Base-by-base conservation (phyloP, 192 early-diverging fungal genomes). In the Entomortierella beljakovae region DNA sequence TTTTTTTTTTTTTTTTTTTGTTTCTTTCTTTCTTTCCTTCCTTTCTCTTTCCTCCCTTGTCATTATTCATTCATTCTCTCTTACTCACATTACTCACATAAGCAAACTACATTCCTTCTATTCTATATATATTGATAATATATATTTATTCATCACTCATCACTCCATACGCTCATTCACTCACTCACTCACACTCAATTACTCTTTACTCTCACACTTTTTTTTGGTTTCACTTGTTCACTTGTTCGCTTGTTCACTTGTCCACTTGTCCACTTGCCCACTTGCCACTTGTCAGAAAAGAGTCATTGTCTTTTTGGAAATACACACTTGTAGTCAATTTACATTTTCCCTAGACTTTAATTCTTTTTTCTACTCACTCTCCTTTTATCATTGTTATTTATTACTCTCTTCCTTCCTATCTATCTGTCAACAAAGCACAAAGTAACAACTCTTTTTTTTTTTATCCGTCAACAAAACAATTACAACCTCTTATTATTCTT, bases 401-500 rank as follows among this genome's bases (percentile, higher is more conserved):
- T 32, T 33, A n/a, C 33, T 32, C 15, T 55, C 18, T 7, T 26
- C 23, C 33, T 26, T 25, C 31, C 50, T 15, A 25, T 26, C 51
- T 1, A 25, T 28, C n/a, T 5, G n/a, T n/a, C n/a, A n/a, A n/a
- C n/a, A n/a, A n/a, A n/a, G n/a, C 26, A 35, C 11, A 26, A 18
- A 13, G 16, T n/a, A 37, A 7, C 52, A 9, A 20, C 33, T 35
- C 53, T n/a, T 9, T 15, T 32, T 50, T 5, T 3, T 7, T 16
- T 3, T 23, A n/a, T 32, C 46, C 29, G 4, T 35, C 61, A 16
- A 48, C 22, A 10, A 26, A 51, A 25, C 26, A 33, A 4, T n/a
- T n/a, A 61, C 28, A 32, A 2, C 32, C 37, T 83, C 86, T 46
- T 81, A 83, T 22, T 20, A 37, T 10, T 23, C 60, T 29, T 22